These are phyloP conservation scores for Trichoderma oligosporum DNA, from an alignment of 2,329 filamentous ascomycete genomes.

Conservation along the genomic window DNA sequence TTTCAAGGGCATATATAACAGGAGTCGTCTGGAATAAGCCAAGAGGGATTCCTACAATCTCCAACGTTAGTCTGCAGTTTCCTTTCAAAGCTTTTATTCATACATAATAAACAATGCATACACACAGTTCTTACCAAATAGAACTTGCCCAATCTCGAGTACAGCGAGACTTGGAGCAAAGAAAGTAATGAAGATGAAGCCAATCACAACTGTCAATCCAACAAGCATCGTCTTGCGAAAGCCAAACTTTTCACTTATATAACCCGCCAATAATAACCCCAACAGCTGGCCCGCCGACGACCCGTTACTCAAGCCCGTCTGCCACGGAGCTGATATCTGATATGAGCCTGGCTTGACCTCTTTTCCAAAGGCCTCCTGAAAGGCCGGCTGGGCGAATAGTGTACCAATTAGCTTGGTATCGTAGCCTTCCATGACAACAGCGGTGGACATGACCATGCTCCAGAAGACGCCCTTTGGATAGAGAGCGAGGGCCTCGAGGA, in stretches of 20 bases:
- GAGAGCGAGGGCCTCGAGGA: conserved; percentile 27
- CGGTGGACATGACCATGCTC: conserved; percentile 35
- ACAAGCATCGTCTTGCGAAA: conserved; percentile 42
- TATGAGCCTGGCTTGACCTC: conserved; percentile 19
- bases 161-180: conserved; percentile 39
- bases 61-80: background rate
- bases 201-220: conserved; percentile 26
- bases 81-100: too few relatives aligned
- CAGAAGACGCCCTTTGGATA: conserved; percentile 38
- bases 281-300: conserved; percentile 46
- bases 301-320: conserved; percentile 45
- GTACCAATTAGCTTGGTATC: conserved; percentile 35
- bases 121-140: conserved; percentile 39
- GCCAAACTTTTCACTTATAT: conserved; percentile 36
- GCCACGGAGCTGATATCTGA: conserved; percentile 47
- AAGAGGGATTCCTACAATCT: conserved; percentile 35
- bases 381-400: conserved; percentile 35
- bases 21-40: conserved; percentile 43
- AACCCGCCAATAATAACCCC: conserved; percentile 32
- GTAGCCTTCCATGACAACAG: conserved; percentile 43
- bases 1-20: conserved; percentile 46
- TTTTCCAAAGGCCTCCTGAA: conserved; percentile 8
- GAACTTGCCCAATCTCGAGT: conserved; percentile 41
- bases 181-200: conserved; percentile 47
- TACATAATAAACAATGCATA: background rate